Percentiles rank a stretch among this genome's conserved stretches.
Evolutionary conservation across 345 rosid genomes (phyloP).

Genomic region (Citropsis articulata): DNA sequence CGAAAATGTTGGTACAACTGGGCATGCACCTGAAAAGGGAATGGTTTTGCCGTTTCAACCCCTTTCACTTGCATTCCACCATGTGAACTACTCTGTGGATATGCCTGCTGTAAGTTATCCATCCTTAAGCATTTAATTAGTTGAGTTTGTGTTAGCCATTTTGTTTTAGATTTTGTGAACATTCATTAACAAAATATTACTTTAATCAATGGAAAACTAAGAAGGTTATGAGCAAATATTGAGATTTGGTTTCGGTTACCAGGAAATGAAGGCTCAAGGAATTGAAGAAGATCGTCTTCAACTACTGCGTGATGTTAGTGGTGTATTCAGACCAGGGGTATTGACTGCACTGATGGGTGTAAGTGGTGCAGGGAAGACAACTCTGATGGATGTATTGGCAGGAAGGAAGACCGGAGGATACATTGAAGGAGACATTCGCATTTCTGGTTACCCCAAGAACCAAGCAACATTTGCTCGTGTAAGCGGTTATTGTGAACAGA

Average conservation of each 20-base stretch:
- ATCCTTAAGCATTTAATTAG: not conserved
- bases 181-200: too few species aligned
- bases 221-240: too few species aligned
- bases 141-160: too few species aligned
- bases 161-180: not conserved
- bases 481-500: constrained; percentile 51
- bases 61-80: constrained; percentile 74
- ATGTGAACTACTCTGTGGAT: constrained; percentile 77
- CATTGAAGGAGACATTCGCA: constrained; percentile 40
- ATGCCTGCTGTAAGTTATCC: constrained; percentile 76
- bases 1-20: constrained; percentile 16
- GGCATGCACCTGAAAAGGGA: constrained; percentile 45
- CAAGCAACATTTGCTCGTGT: constrained; percentile 54
- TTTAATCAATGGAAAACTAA: too few species aligned
- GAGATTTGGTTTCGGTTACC: not conserved
- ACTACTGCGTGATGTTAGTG: constrained; percentile 63
- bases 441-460: constrained; percentile 49
- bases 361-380: constrained; percentile 59
- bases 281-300: constrained; percentile 70
- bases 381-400: constrained; percentile 53
- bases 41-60: constrained; percentile 92
- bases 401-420: constrained; percentile 51
- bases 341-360: constrained; percentile 53
- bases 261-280: constrained; percentile 88
- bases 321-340: constrained; percentile 47